Base-by-base conservation (phyloP, 164 flowering plant species). In the Chimonanthus praecox region DNA sequence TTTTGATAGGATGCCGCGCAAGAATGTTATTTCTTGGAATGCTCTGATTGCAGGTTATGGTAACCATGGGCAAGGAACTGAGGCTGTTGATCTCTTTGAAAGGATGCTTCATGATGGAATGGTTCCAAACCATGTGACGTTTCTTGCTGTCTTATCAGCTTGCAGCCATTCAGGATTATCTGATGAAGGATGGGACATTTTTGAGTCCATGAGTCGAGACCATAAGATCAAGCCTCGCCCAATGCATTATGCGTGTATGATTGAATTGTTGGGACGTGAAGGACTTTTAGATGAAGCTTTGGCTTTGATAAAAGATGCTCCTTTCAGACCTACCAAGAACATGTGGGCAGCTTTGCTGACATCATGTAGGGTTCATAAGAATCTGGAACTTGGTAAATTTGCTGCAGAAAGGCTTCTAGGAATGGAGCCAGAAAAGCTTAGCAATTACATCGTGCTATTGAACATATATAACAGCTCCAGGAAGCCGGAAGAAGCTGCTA, bases 301-400 rank as follows among this genome's bases (percentile, higher is more conserved):
- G 74, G 87, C 83, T 20, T 77, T 92, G 81, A 89, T 90, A 76
- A 82, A 78, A 77, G 85, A 82, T 61, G 89, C 89, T 64, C 95
- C 97, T 2, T 86, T 88, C 72, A 76, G 76, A 70, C 89, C 95
- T 13, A 90, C 90, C 0, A 77, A 78, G 58, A 92, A 90, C 67
- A 92, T 92, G 95, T 94, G 98, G 97, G 94, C 92, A 65, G 94
- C 98, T 47, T 81, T 90, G 78, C 81, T 94, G 64, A 90, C 88
- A 64, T 95, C 97, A 66, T 89, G 91, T 76, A 81, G 97, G 77
- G 77, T 86, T 67, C 88, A 90, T 75, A 86, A 83, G 76, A 87
- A 94, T 71, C 72, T 89, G 4, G 90, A 86, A 78, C 90, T 94
- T 15, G 98, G 97, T 11, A 89, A 84, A 80, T 83, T 86, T 72